Conservation (phyloP, 2,329 filamentous ascomycete species). For the Nothomitra cinnamomea region DNA sequence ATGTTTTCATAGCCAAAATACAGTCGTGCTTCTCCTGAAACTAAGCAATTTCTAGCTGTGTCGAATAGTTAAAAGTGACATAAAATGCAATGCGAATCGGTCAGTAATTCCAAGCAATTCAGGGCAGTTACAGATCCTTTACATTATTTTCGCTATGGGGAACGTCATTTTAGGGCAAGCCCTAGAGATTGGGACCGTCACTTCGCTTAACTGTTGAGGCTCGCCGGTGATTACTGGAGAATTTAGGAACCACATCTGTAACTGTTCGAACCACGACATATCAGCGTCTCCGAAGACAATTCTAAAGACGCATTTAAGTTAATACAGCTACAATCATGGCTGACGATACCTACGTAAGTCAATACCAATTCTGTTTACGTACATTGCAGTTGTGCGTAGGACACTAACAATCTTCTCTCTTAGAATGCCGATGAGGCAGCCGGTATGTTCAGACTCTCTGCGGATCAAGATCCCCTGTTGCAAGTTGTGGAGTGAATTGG, state of each 20-base stretch:
- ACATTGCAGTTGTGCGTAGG: constrained; percentile 1
- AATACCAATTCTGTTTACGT: constrained; percentile 8
- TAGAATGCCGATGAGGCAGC: constrained; percentile 96
- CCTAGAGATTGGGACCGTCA: neutral
- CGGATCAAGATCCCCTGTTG: neutral
- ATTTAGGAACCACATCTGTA: neutral
- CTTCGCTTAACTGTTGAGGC: neutral
- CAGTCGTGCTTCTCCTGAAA: neutral
- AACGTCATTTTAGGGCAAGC: neutral
- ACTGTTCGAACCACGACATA: neutral
- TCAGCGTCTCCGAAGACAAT: neutral
- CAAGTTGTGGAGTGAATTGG: no score
- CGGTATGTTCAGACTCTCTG: constrained; percentile 32
- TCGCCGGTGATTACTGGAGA: neutral
- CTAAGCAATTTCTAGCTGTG: no score
- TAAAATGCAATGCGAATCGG: neutral
- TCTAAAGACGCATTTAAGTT: constrained; percentile 6
- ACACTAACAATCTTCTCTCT: constrained; percentile 19
- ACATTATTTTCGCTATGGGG: neutral
- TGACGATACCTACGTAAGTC: constrained; percentile 75
- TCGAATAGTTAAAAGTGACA: neutral
- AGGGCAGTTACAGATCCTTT: neutral
- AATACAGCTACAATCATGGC: constrained; percentile 52
- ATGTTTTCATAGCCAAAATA: neutral
- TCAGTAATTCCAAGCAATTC: neutral